Conservation (phyloP, 2,329 filamentous ascomycete genomes). For the Metarhizium sp. region DNA sequence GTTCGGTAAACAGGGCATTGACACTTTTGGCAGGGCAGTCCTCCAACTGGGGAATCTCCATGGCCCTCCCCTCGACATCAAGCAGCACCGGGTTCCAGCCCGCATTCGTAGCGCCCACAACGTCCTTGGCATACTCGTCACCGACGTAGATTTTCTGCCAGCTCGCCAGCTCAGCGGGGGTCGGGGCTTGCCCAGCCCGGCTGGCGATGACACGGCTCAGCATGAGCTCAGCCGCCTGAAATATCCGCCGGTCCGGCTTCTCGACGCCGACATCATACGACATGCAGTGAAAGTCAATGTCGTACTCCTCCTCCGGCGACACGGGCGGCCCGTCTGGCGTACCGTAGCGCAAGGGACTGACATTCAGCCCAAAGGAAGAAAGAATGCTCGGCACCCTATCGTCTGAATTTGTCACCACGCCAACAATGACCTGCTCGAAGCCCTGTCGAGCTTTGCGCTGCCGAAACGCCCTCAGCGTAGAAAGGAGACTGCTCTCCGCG, state of each 20-base stretch:
- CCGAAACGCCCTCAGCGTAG: constrained; percentile 33
- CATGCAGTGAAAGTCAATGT: constrained; percentile 48
- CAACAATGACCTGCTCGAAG: constrained; percentile 36
- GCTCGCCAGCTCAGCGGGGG: constrained; percentile 10
- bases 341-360: constrained; percentile 28
- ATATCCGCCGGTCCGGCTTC: constrained; percentile 49
- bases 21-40: constrained; percentile 5
- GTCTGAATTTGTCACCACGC: constrained; percentile 55
- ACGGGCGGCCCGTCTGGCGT: background rate
- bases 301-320: constrained; percentile 10
- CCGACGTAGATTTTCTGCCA: constrained; percentile 43
- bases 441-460: constrained; percentile 4
- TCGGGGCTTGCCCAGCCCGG: constrained; percentile 5
- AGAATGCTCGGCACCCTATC: constrained; percentile 46
- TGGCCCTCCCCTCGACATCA: constrained; percentile 5
- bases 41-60: constrained; percentile 5
- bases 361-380: constrained; percentile 39
- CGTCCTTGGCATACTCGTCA: constrained; percentile 42
- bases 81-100: constrained; percentile 16
- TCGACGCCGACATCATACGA: constrained; percentile 54
- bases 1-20: constrained; percentile 5
- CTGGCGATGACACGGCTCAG: constrained; percentile 20
- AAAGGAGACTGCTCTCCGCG: constrained; percentile 34
- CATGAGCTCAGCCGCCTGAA: constrained; percentile 41
- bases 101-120: constrained; percentile 29